Evolutionary conservation across 306 rosid genomes (phyloP), one percentile per base, ranked within the genome.

Genomic region (Sechiopsis laciniata): DNA sequence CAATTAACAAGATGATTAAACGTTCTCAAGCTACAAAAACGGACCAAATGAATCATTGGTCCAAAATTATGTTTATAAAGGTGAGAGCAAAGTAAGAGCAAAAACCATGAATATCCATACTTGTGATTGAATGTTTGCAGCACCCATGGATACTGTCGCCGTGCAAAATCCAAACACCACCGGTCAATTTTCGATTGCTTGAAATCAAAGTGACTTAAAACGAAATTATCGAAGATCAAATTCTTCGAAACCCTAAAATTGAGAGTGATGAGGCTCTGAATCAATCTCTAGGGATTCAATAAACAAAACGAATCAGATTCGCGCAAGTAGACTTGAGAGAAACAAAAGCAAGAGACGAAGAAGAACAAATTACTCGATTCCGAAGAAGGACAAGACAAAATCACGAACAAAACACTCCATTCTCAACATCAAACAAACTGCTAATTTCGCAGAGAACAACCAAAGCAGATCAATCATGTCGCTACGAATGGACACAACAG

Each of bases 81-180:
- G 26, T 42, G 53, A 17, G 8, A 20, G 72, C 3, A 46, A 19
- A 67, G 73, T n/a, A 1, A 3, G 32, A 29, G 32, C 1, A 67
- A 68, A 50, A 16, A 22, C 46, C 12, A 6, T 6, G 40, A 21
- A 42, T 45, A 48, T 21, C n/a, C 73, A 20, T 69, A 69, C 73
- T 69, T 69, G 73, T 19, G 55, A 69, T 22, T 48, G 45, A 57
- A 69, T 50, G 73, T 1, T 15, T 15, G 42, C 58, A 46, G 56
- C 73, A 68, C 53, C 57, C 73, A 46, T 68, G 40, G 56, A 7
- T 12, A 19, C n/a, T 13, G 17, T 16, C 22, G 15, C 24, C 11
- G 24, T 29, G 67, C 20, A 63, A 63, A 63, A 37, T n/a, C 26
- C 69, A 16, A 62, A 62, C 69, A 62, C 70, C 51, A 3, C 70